Evolutionary conservation across 1,139 yeast genomes (phyloP).

Genomic region (Blastobotrys aristatus): DNA sequence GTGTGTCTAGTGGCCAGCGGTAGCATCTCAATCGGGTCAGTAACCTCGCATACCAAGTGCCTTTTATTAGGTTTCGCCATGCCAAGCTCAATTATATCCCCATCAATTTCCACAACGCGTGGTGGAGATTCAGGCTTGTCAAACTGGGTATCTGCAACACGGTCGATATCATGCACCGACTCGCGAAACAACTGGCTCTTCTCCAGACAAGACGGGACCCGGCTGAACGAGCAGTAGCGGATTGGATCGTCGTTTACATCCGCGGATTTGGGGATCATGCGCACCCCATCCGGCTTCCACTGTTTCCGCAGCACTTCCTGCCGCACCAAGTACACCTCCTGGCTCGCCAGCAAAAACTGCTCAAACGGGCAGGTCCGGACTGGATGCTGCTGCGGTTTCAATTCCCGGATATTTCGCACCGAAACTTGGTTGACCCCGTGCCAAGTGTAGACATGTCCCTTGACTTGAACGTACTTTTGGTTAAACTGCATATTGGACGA

Average conservation of each 20-base stretch:
- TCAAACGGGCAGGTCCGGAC: slow-evolving; percentile 4
- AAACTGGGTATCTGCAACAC: neutral
- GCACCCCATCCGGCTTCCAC: neutral
- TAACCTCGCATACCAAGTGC: no score
- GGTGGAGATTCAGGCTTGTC: no score
- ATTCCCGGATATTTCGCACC: slow-evolving; percentile 2
- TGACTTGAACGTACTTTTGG: slow-evolving; percentile 8
- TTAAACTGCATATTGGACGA: neutral
- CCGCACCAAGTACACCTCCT: slow-evolving; percentile 9
- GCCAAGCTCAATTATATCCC: no score
- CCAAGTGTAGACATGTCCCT: slow-evolving; percentile 6
- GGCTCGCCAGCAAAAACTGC: slow-evolving; percentile 9
- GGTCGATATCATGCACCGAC: neutral
- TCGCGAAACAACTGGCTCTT: neutral
- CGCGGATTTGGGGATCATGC: neutral
- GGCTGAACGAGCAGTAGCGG: slow-evolving; percentile 14
- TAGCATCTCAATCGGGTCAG: no score
- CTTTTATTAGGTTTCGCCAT: no score
- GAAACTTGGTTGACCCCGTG: slow-evolving; percentile 1
- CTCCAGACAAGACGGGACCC: slow-evolving; percentile 6
- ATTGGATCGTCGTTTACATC: slow-evolving; percentile 4
- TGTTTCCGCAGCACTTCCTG: slow-evolving; percentile 3
- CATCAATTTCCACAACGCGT: no score
- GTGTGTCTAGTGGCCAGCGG: no score
- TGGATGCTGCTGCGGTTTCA: neutral